Base-by-base conservation (phyloP, 148 eudicot species). In the Diospyros lotus region DNA sequence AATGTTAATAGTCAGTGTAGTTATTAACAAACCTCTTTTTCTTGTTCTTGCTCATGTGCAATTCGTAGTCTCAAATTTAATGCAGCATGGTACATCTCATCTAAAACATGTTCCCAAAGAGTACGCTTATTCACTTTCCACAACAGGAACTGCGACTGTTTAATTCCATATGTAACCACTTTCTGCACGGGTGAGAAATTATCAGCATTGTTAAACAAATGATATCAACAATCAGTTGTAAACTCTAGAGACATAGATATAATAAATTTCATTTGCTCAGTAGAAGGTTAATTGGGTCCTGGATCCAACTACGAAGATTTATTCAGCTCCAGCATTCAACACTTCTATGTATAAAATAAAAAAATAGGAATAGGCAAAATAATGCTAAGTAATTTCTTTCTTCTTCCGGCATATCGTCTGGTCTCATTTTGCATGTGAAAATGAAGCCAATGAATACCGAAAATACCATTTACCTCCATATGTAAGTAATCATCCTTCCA, bases 81-180 rank as follows among this genome's bases (percentile, higher is more conserved):
- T 56, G 89, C 97, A 80, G 93, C 88, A 80, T 94, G 98, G 80
- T 83, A 90, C 84, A 92, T 83, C 79, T 94, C 98, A 83, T 94
- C 93, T 74, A 94, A 77, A 85, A 91, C 84, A 69, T 84, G 84
- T 54, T 70, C 79, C 88, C 90, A 76, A 55, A 94, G 85, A 58
- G 77, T 61, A 48, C 78, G 73, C 68, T 83, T 83, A 75, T 87
- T 87, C 61, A 87, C 78, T 58, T 83, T 86, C 94, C 98, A 94
- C 68, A 78, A 76, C 61, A 84, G 69, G 72, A 80, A 73, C 18
- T 79, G 80, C 17, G 87, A 1, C 52, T 81, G 88, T 65, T 73
- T 84, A 53, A 79, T 81, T 62, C 80, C 87, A 60, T 79, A 69
- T 52, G 79, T 76, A 42, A 56, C 51, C 71, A 89, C 73, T 84